Conservation (phyloP, 208 protist species). For the Naegleria lovaniensis region DNA sequence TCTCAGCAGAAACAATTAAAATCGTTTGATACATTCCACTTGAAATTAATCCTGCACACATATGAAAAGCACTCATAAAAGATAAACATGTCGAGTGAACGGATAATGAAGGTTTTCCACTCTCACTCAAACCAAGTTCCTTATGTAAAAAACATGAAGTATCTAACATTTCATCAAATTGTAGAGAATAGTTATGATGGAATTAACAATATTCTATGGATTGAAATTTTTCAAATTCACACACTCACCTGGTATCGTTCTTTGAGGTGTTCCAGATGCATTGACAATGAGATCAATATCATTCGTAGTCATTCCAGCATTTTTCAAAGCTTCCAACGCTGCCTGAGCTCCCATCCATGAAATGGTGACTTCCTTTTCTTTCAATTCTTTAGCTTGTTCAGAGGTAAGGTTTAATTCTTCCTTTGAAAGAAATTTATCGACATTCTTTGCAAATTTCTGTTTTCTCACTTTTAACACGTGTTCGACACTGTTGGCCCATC, state of each 20-base stretch:
- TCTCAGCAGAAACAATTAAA: neutral
- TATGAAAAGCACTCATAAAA: neutral
- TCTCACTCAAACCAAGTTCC: neutral
- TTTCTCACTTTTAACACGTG: neutral
- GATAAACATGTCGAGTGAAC: neutral
- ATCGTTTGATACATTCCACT: slow-evolving; percentile 5
- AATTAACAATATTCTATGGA: no score
- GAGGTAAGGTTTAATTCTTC: neutral
- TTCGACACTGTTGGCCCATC: neutral
- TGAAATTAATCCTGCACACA: neutral
- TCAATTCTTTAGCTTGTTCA: neutral
- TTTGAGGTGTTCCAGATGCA: slow-evolving; percentile 2
- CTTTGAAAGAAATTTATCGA: neutral
- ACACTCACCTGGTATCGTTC: neutral
- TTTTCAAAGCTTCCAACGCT: neutral
- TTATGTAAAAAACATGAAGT: neutral
- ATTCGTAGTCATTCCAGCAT: neutral
- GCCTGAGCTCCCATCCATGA: neutral
- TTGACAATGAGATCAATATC: neutral
- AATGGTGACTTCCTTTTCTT: neutral
- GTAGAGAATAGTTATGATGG: no score
- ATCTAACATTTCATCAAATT: no score
- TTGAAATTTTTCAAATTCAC: no score
- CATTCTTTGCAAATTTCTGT: neutral
- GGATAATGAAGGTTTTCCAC: neutral